Evolutionary conservation across 2,329 filamentous ascomycete species (phyloP), one percentile per base, ranked within the genome.

Genomic region (Aspergillus sp.): DNA sequence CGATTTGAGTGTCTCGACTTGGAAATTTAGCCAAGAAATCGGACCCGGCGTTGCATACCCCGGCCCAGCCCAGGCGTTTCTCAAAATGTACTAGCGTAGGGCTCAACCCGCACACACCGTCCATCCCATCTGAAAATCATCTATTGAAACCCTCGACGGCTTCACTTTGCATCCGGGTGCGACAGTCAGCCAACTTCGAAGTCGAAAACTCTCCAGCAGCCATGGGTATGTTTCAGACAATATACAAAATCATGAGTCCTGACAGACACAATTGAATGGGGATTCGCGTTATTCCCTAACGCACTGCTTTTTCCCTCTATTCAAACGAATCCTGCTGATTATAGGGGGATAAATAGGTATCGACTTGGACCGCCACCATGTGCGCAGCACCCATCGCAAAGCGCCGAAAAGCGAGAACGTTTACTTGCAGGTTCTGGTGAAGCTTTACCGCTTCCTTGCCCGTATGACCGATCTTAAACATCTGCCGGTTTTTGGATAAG

Each of bases 351-450:
- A 50, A 40, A 49, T 64, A 81, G 79, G 79, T 81, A 82, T 82
- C 77, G 81, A 82, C 76, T 76, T 83, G 72, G 82, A 86, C 78
- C 79, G 79, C 76, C 84, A 86, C 79, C 84, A 86, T 81, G 83
- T 86, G 77, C 81, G 82, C 78, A 79, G 76, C 80, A 82, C 77
- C 77, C 92, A 96, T 86, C 91, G 92, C 81, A 91, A 90, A 87
- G 91, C 91, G 71, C 91, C 93, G 76, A 97, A 97, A 90, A 96
- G 90, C 84, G 90, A 96, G 84, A 96, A 97, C 86, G 91, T 93
- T 76, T 96, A 97, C 83, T 85, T 96, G 72, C 93, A 93, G 87
- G 87, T 97, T 78, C 85, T 98, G 79, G 93, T 97, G 81, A 97
- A 97, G 89, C 90, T 96, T 56, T 96, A 96, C 86, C 90, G 91